Evolutionary conservation across 1,284 basidiomycete species (phyloP), one percentile per base, ranked within the genome.

Genomic region (Cryptococcus hybrid): DNA sequence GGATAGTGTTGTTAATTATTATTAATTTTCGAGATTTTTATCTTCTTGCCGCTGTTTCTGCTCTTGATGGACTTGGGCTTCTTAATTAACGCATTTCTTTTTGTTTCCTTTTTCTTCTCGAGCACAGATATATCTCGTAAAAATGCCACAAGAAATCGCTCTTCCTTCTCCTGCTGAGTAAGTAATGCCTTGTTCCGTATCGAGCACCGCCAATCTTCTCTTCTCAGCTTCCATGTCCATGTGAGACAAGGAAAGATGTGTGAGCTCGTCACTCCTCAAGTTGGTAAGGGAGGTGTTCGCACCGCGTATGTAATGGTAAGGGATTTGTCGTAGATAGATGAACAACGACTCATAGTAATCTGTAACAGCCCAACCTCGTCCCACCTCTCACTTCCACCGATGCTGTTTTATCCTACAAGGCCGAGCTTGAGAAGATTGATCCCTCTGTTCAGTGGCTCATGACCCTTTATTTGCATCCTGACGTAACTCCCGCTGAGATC

Each of bases 261-360:
- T 56, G 81, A 85, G 61, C 84, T 99, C 39, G 92, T 99, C 44
- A 87, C 89, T 4, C 92, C 93, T 45, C 94, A 98, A 81, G 90
- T 99, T 54, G 82, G 84, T 34, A 80, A 86, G 70, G 96, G 96
- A 51, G 96, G 96, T 1, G 92, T 99, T 70, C 80, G 83, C 57
- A 83, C 95, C 45, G 96, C 89, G 65, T 99, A 98, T 80, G 92
- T 99, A 50, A 99, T 99, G 96, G 92, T 91, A 70, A 48, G 78
- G 76, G 30, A 7, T 30, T 35, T 30, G 52, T 54, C 55, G 52
- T 65, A 54, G 52, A 50, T n/a, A 13, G 15, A 13, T 18, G 11
- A 24, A 5, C 24, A 15, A 5, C 13, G 5, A 15, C 24, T 24
- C 24, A 12, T 47, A n/a, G 45, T 47, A 12, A 24, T 12, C 40